A percentile compares a stretch with the other conserved stretches of the same genome.
These are phyloP conservation scores for Monosporascus sp. DNA, from an alignment of 2,329 filamentous ascomycete genomes.

Conservation along the genomic window DNA sequence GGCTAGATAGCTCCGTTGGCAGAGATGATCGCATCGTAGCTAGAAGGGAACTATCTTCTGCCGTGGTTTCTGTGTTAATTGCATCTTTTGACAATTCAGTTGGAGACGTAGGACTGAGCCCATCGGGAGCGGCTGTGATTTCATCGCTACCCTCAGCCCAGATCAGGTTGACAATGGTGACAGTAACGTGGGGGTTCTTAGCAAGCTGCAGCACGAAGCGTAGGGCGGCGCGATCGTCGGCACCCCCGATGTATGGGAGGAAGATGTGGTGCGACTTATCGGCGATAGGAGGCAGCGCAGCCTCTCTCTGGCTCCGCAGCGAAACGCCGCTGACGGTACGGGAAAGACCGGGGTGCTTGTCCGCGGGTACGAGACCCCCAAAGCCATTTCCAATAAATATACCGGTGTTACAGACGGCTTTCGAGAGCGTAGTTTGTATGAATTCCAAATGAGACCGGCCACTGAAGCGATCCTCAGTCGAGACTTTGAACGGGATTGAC, in stretches of 20 bases:
- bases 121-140: constrained; percentile 14
- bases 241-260: constrained; percentile 78
- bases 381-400: constrained; percentile 69
- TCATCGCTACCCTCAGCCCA: constrained; percentile 22
- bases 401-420: constrained; percentile 61
- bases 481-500: constrained; percentile 33
- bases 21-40: constrained; percentile 28
- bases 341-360: constrained; percentile 32
- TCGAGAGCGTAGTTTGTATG: constrained; percentile 60
- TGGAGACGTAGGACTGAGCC: constrained; percentile 7
- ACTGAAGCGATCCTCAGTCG: constrained; percentile 53
- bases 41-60: constrained; percentile 30
- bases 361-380: constrained; percentile 29
- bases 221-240: constrained; percentile 75
- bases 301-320: constrained; percentile 52
- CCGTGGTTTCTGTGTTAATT: constrained; percentile 26
- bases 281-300: constrained; percentile 50
- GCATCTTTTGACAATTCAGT: constrained; percentile 12
- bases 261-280: constrained; percentile 79
- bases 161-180: constrained; percentile 62
- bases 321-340: constrained; percentile 53
- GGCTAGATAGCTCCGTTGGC: constrained; percentile 24
- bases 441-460: constrained; percentile 66
- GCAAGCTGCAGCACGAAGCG: constrained; percentile 79
- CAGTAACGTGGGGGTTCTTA: constrained; percentile 71